Conservation (phyloP, 2,329 filamentous ascomycete genomes). For the Dryadomyces sulphureus region DNA sequence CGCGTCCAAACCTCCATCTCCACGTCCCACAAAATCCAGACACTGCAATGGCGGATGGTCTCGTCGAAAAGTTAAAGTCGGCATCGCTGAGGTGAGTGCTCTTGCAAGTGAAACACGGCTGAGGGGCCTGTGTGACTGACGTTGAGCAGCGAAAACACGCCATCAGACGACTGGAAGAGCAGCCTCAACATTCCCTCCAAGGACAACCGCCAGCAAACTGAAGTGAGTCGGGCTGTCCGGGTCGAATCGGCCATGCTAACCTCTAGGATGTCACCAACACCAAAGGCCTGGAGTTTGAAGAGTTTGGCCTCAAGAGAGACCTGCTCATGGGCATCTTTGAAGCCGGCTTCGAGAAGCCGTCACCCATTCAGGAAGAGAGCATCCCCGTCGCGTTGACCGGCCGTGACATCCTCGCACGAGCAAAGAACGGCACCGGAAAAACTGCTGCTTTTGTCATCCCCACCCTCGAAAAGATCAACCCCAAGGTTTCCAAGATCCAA, state of each 20-base stretch:
- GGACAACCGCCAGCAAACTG: constrained; percentile 68
- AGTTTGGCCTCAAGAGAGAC: constrained; percentile 88
- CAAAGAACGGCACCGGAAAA: constrained; percentile 98
- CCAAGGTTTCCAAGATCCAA: constrained; percentile 92
- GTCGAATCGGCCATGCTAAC: no score
- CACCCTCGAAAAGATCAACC: constrained; percentile 87
- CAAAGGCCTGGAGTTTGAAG: constrained; percentile 94
- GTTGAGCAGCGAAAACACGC: constrained; percentile 29
- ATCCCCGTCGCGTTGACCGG: constrained; percentile 94
- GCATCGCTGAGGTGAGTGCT: constrained; percentile 26
- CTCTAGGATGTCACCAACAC: constrained; percentile 88
- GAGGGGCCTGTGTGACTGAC: background rate
- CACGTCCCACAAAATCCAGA: constrained; percentile 1
- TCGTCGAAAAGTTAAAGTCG: constrained; percentile 39
- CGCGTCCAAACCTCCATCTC: background rate
- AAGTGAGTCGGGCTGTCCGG: constrained; percentile 41
- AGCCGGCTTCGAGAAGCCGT: constrained; percentile 96
- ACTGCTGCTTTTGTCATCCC: constrained; percentile 97
- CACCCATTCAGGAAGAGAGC: constrained; percentile 97
- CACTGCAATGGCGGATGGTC: constrained; percentile 26
- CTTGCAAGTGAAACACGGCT: background rate
- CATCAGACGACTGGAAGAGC: constrained; percentile 58
- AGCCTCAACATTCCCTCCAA: constrained; percentile 56
- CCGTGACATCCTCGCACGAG: constrained; percentile 85
- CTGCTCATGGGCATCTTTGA: constrained; percentile 99